Base-by-base conservation (phyloP, 805 yeast genomes). In the Metschnikowia cerradonensis region DNA sequence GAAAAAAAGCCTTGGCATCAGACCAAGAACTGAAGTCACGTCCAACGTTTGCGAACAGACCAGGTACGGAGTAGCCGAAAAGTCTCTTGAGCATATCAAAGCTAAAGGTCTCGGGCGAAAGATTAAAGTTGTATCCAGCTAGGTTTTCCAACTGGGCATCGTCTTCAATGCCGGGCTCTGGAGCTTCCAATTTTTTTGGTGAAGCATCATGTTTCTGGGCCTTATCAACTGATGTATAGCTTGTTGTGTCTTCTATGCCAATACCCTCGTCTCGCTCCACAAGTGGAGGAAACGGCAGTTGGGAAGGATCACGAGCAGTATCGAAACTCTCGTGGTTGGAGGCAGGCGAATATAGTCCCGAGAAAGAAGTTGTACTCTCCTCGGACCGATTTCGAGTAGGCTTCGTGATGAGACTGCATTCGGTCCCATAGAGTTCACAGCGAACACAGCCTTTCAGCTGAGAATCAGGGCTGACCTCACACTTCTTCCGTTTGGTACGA, bases 401-500 rank as follows among this genome's bases (percentile, higher is more conserved):
- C 13, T 26, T n/a, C n/a, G 50, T 49, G 59, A 31, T 47, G 54
- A 4, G 64, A 61, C 5, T 66, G 62, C 40, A 64, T 50, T 31
- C n/a, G 35, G 34, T 26, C n/a, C 41, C 48, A 38, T 44, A 33
- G 17, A 17, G 47, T 4, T 14, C n/a, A 38, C 48, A 41, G 41
- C 41, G 23, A 20, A 38, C 15, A 33, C 45, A 42, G 6, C 45
- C 45, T 33, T 42, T 42, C 31, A 20, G 37, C 31, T 22, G 45
- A 10, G 31, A 33, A n/a, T 33, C 45, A 7, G 38, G 8, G 30
- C 45, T 22, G 8, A 20, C 4, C 19, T 30, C 37, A 15, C 50
- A 41, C 26, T 33, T 41, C 41, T 34, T 55, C 15, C 77, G 57
- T 22, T 71, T 60, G 3, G 68, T 60, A 43, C 73, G 65, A 58